Percentiles rank a stretch among this genome's conserved stretches.
Evolutionary conservation across 495 filamentous ascomycete species (phyloP).

Genomic region (Extremus antarcticus): DNA sequence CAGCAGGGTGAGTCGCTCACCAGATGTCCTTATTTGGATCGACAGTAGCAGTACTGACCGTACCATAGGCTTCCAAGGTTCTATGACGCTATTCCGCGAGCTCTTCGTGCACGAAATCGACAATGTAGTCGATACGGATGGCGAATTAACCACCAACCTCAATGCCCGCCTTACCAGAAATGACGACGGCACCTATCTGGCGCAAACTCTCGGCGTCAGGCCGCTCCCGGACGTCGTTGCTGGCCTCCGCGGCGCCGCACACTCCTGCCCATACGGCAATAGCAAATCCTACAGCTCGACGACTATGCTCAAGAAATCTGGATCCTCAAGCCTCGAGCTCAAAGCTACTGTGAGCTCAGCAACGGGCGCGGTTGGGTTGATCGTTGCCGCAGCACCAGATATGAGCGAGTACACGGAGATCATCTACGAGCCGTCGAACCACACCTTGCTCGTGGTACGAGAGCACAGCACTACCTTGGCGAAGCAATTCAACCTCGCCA

Average conservation of each 20-base stretch:
- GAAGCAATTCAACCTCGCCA: slow-evolving; percentile 22
- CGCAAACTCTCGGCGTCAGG: slow-evolving; percentile 30
- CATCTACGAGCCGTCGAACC: slow-evolving; percentile 25
- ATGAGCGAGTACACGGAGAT: slow-evolving; percentile 31
- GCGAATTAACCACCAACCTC: slow-evolving; percentile 19
- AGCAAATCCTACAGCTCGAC: slow-evolving; percentile 9
- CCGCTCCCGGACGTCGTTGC: slow-evolving; percentile 33
- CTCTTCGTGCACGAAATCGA: slow-evolving; percentile 32
- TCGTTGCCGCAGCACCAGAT: slow-evolving; percentile 25
- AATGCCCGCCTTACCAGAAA: slow-evolving; percentile 21
- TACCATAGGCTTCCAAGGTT: slow-evolving; percentile 31
- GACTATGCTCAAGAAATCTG: slow-evolving; percentile 13
- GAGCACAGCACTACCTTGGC: slow-evolving; percentile 23
- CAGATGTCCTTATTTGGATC: background rate
- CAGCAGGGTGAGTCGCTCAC: slow-evolving; percentile 22
- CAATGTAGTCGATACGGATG: slow-evolving; percentile 24
- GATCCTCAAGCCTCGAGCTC: slow-evolving; percentile 22
- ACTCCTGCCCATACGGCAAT: background rate
- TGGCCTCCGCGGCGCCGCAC: slow-evolving; percentile 20
- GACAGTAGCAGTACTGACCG: background rate
- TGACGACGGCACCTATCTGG: slow-evolving; percentile 28
- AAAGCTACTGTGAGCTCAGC: slow-evolving; percentile 22
- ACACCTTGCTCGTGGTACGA: slow-evolving; percentile 29
- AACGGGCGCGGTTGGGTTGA: slow-evolving; percentile 23
- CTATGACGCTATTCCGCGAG: slow-evolving; percentile 32